phyloP scores from a whole-genome alignment of 2,329 filamentous ascomycete species.

The Pseudogymnoascus sp. region DNA sequence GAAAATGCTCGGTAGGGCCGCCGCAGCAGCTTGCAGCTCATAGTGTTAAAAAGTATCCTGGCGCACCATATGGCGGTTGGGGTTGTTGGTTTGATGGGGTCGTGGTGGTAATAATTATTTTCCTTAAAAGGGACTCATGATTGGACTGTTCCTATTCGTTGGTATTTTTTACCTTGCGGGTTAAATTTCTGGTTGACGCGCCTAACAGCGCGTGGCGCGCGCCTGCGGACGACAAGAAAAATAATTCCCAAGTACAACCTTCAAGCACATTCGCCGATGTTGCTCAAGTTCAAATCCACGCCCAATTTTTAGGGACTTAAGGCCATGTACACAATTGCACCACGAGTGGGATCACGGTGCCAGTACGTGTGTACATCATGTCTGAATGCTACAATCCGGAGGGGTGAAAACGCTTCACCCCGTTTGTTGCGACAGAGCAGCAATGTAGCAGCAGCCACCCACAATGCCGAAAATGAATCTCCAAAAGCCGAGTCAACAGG shows the following conservation, averaged over 20 bases:
- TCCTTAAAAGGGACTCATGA: background rate
- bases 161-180: slow-evolving; percentile 7
- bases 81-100: background rate
- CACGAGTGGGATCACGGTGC: slow-evolving; percentile 5
- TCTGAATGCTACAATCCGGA: background rate
- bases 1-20: background rate
- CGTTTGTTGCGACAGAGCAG: background rate
- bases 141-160: background rate
- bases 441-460: background rate
- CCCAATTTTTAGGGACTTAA: background rate
- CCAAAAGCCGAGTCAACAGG: background rate
- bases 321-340: slow-evolving; percentile 5
- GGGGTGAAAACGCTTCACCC: background rate
- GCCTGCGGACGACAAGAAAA: background rate
- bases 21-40: slow-evolving; percentile 6
- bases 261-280: background rate
- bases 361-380: background rate
- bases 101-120: background rate
- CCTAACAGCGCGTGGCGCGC: background rate
- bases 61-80: background rate
- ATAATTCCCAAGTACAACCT: background rate
- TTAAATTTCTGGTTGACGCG: background rate
- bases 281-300: background rate
- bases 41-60: background rate
- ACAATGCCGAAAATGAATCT: background rate